Base-by-base conservation (phyloP, 2,329 filamentous ascomycete species). In the Cytospora mali region DNA sequence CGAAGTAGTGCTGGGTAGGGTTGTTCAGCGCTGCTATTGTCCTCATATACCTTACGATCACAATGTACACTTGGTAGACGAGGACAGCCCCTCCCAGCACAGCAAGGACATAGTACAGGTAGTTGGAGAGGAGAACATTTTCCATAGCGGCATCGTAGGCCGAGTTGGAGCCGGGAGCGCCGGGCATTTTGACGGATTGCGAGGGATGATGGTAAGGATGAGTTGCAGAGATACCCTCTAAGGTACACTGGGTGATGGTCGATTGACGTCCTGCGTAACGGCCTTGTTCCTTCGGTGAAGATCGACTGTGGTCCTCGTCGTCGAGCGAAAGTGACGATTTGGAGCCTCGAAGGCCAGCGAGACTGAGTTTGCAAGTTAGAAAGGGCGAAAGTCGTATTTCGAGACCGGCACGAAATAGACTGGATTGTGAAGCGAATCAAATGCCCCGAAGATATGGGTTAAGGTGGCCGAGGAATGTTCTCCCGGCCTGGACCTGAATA, bases 1-100 rank as follows among this genome's bases (percentile, higher is more conserved):
- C 83, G 72, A 93, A 97, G 78, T 92, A 97, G 65, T 84, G 82
- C 74, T 97, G 93, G 1, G 82, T 88, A 67, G 91, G 89, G 77
- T 92, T 92, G 77, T 85, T 88, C 68, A 97, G 83, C 71, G 88
- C 92, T 49, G 89, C 83, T 51, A 96, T 81, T 28, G 85, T 88
- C 66, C 93, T 86, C 42, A 93, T 79, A 71, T 95, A 89, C 68
- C 83, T 85, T 62, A 85, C 79, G 62, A 90, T 76, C 60, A 84
- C 81, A 56, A 86, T 81, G 60, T 80, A 75, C 66, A 88, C 74
- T 65, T 89, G 86, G 84, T 91, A 94, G 66, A 88, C 69, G 66
- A 91, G 80, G 69, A 93, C 80, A 55, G 82, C 80, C 39, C 75
- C 81, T 14, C 88, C 83, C 57, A 93, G 79, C 56, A 82, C 82